phyloP scores from a whole-genome alignment of 495 filamentous ascomycete species.

The Penicillium bovifimosum region DNA sequence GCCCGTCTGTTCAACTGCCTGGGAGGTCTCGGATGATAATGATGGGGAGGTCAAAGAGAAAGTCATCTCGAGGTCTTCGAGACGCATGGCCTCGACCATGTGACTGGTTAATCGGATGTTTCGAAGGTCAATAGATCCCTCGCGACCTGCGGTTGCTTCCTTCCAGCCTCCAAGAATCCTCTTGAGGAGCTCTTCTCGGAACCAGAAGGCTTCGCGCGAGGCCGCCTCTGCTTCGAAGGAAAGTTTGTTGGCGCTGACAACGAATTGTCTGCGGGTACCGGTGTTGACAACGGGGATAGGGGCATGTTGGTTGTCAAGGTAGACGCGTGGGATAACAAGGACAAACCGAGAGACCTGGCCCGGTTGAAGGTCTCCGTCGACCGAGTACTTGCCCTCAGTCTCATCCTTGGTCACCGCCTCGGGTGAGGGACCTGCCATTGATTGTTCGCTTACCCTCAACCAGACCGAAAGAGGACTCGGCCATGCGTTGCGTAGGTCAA shows the following conservation, averaged over 20 bases:
- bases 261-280: constrained; percentile 71
- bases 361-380: constrained; percentile 62
- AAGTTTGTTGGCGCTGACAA: constrained; percentile 73
- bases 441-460: constrained; percentile 46
- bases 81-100: constrained; percentile 78
- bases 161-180: constrained; percentile 66
- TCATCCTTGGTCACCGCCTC: constrained; percentile 6
- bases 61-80: constrained; percentile 73
- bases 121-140: constrained; percentile 70
- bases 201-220: constrained; percentile 86
- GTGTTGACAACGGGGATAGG: constrained; percentile 76
- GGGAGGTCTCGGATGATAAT: constrained; percentile 14
- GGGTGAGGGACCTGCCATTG: constrained; percentile 1
- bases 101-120: constrained; percentile 62
- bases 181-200: constrained; percentile 76
- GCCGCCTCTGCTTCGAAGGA: constrained; percentile 73
- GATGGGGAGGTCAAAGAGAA: constrained; percentile 45
- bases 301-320: constrained; percentile 68
- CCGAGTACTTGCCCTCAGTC: constrained; percentile 33
- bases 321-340: constrained; percentile 69
- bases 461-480: constrained; percentile 61
- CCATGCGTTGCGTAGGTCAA: constrained; percentile 89
- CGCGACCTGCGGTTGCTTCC: constrained; percentile 50
- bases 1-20: constrained; percentile 34
- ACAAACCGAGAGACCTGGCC: constrained; percentile 74